phyloP scores from a whole-genome alignment of 257 asterid species.

The Solanum clarkiae region DNA sequence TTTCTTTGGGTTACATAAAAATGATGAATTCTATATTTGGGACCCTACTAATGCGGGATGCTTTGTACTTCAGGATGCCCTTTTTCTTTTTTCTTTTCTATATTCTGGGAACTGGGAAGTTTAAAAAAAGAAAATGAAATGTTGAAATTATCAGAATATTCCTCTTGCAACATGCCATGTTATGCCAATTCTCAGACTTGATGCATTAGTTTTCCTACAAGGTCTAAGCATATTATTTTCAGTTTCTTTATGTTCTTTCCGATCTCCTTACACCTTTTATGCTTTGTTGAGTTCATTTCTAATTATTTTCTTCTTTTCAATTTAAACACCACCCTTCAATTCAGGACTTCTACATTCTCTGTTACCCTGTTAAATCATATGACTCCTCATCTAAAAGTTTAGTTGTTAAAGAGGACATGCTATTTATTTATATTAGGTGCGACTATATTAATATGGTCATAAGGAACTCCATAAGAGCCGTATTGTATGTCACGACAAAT shows the following conservation, averaged over 20 bases:
- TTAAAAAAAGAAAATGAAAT: not conserved
- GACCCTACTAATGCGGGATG: not conserved
- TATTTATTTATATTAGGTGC: not conserved
- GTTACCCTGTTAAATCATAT: not conserved
- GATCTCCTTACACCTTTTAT: not conserved
- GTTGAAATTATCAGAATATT: not conserved
- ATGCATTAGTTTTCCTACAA: not conserved
- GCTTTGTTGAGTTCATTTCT: not conserved
- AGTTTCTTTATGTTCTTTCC: not conserved
- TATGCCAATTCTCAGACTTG: not conserved
- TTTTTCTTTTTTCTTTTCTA: not conserved
- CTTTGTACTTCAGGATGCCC: not conserved
- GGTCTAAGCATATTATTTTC: not conserved
- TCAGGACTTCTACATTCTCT: not conserved
- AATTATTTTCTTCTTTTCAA: not conserved
- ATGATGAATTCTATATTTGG: not conserved
- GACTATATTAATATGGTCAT: not conserved
- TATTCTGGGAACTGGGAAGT: not conserved
- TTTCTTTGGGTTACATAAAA: not conserved
- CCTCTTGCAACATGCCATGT: not conserved
- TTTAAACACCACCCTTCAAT: not conserved
- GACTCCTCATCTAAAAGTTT: not conserved
- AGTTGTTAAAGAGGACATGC: not conserved
- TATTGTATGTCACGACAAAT: not conserved
- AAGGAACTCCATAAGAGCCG: not conserved